Base-by-base conservation (phyloP, 176 grass and related monocot genomes). In the Ampelocalamus luodianensis region DNA sequence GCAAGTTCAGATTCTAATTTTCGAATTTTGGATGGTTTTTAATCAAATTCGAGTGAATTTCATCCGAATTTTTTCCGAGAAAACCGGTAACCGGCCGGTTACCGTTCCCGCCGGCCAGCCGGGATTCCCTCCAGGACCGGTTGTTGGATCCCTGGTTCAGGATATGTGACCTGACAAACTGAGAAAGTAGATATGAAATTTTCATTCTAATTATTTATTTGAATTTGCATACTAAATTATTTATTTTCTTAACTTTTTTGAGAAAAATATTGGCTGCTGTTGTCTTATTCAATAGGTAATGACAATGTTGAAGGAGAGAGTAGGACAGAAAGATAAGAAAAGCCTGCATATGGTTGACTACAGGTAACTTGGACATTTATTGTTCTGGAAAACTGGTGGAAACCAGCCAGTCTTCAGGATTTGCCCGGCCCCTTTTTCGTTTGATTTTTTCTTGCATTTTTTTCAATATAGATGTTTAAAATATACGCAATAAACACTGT, bases 281-380 rank as follows among this genome's bases (percentile, higher is more conserved):
- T 65, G 9, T 77, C 37, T 77, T 76, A 58, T 76, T 83, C 45
- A 83, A 61, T 77, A 99, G 96, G 85, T 99, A 59, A 85, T 91
- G 88, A 63, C 91, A 91, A 92, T 99, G 90, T 68, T 99, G 59
- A 99, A 99, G 84, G 91, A 94, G 80, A 89, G 83, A 89, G 59
- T 95, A 82, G 93, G 91, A 79, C 96, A 99, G 83, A 92, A 88
- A 60, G 78, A 95, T 54, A 95, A 99, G 77, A 94, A 94, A 96
- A 86, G 82, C 81, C 83, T 99, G 65, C 90, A 66, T 63, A 89
- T 61, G 67, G 90, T 99, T 89, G 85, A 91, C 72, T 96, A 94
- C 79, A 96, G 90, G 96, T 96, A 93, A 86, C 65, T 39, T 63
- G 62, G 60, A 80, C 83, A 72, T 56, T 85, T 10, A 53, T 73